phyloP scores from a whole-genome alignment of 768 basidiomycete genomes.

The Mycena chlorophos region DNA sequence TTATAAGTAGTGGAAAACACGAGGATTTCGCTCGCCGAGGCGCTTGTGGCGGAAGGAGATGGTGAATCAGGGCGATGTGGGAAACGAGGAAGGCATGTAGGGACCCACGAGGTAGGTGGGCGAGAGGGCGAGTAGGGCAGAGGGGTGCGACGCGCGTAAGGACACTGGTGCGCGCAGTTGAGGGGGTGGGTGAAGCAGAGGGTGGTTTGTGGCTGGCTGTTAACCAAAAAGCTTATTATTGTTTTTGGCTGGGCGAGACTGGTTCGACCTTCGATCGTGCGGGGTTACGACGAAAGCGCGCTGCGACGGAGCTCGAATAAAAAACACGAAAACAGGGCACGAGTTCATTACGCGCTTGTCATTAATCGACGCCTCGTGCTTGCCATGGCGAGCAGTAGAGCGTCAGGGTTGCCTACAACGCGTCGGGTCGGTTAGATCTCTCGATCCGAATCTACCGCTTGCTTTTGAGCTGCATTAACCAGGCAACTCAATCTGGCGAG shows the following conservation, averaged over 20 bases:
- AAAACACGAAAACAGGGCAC: constrained; percentile 17
- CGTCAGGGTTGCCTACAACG: constrained; percentile 18
- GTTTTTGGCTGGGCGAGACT: constrained; percentile 26
- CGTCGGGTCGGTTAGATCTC: constrained; percentile 13
- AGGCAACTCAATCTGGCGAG: constrained; percentile 17
- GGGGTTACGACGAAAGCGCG: constrained; percentile 8
- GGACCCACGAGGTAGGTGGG: constrained; percentile 52
- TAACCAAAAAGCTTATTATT: constrained; percentile 43
- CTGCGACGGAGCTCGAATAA: constrained; percentile 21
- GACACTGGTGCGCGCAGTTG: constrained; percentile 27
- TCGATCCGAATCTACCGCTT: constrained; percentile 3
- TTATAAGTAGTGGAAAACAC: constrained; percentile 46
- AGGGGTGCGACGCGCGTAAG: constrained; percentile 38
- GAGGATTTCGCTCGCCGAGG: constrained; percentile 32
- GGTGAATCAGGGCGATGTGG: constrained; percentile 43
- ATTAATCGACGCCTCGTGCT: constrained; percentile 23
- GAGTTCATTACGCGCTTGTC: constrained; percentile 25
- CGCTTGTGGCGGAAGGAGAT: constrained; percentile 37
- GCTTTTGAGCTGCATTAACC: constrained; percentile 17
- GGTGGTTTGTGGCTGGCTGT: constrained; percentile 28
- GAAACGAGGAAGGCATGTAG: constrained; percentile 53
- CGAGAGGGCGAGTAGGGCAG: constrained; percentile 37
- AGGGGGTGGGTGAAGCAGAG: constrained; percentile 18
- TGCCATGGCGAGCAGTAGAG: constrained; percentile 13
- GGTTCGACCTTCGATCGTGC: constrained; percentile 21